Evolutionary conservation across 2,329 filamentous ascomycete species (phyloP).

Genomic region (Teratosphaeria epicoccoides): DNA sequence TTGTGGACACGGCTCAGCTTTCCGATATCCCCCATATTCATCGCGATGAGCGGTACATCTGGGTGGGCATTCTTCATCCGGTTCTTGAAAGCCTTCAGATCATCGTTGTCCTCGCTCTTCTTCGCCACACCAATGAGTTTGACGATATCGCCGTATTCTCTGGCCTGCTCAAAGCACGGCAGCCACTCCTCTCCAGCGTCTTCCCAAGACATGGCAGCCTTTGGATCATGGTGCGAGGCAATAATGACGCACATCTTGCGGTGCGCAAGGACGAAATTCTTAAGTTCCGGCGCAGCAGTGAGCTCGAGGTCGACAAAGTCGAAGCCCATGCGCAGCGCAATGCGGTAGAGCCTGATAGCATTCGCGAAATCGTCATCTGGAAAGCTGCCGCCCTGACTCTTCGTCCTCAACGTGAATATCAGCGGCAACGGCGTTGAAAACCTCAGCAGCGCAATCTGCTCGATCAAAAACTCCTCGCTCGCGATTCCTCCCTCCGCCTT

Average conservation of each 20-base stretch:
- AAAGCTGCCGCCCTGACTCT: slow-evolving; percentile 78
- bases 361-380: slow-evolving; percentile 57
- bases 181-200: slow-evolving; percentile 74
- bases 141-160: slow-evolving; percentile 85
- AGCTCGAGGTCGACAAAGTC: slow-evolving; percentile 94
- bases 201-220: slow-evolving; percentile 69
- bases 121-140: slow-evolving; percentile 82
- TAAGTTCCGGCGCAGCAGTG: slow-evolving; percentile 65
- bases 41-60: slow-evolving; percentile 69
- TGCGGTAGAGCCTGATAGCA: slow-evolving; percentile 62
- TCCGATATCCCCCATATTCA: slow-evolving; percentile 86
- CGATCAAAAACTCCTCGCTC: slow-evolving; percentile 63
- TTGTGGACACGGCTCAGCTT: slow-evolving; percentile 88
- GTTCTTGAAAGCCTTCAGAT: slow-evolving; percentile 68
- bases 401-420: slow-evolving; percentile 84
- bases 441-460: slow-evolving; percentile 71
- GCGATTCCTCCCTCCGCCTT: slow-evolving; percentile 45
- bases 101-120: slow-evolving; percentile 73
- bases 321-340: slow-evolving; percentile 71
- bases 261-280: slow-evolving; percentile 42
- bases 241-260: slow-evolving; percentile 74
- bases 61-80: slow-evolving; percentile 63
- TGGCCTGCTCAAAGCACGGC: slow-evolving; percentile 74
- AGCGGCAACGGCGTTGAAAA: slow-evolving; percentile 64
- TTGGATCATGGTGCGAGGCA: slow-evolving; percentile 87